Percentiles rank a stretch among this genome's conserved stretches.
These are phyloP conservation scores for Ophiostoma piceae DNA, from an alignment of 2,329 filamentous ascomycete species.

Conservation along the genomic window DNA sequence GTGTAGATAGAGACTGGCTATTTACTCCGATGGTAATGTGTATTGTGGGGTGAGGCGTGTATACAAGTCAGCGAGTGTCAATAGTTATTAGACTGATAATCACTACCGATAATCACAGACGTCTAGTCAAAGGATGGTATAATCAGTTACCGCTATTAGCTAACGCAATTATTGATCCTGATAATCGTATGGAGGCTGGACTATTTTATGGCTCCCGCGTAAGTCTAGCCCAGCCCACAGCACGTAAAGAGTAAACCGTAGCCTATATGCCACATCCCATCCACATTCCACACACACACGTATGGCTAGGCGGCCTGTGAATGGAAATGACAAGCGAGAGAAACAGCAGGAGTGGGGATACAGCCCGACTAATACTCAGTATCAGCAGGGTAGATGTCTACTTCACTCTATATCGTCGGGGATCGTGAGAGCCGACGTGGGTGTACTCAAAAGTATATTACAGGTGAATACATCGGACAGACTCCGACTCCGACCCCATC, in stretches of 20 bases:
- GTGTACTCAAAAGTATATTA: background rate
- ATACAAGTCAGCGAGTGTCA: background rate
- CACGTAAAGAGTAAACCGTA: background rate
- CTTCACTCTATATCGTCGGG: background rate
- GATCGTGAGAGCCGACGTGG: background rate
- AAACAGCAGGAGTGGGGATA: background rate
- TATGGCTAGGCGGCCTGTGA: background rate
- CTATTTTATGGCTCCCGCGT: background rate
- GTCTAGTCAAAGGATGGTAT: background rate
- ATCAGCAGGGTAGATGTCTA: background rate
- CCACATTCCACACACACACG: background rate
- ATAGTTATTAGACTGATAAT: constrained; percentile 8
- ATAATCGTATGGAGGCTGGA: background rate
- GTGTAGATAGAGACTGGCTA: background rate
- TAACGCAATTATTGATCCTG: background rate
- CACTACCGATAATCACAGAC: background rate
- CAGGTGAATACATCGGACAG: background rate
- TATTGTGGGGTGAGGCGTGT: background rate
- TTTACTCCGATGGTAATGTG: background rate
- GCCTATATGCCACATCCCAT: background rate
- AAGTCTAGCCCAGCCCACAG: background rate
- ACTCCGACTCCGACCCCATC: background rate
- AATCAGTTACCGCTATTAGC: background rate
- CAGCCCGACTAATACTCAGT: background rate
- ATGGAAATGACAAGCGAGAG: constrained; percentile 17